Conservation (phyloP, 2,329 filamentous ascomycete species). For the Ophiosphaerella narmari region DNA sequence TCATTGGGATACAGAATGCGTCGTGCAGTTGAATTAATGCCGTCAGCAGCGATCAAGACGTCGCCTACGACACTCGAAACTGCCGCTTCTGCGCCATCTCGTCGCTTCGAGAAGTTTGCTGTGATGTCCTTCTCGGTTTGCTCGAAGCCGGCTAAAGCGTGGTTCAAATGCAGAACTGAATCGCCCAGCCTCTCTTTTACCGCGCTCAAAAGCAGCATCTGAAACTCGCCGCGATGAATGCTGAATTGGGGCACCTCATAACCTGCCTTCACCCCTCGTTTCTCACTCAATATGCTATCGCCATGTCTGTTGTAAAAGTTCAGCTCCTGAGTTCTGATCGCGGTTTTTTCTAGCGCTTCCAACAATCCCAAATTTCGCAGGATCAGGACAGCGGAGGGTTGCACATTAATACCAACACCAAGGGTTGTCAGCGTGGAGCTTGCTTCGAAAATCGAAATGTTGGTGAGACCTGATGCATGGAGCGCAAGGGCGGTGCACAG, state of each 20-base stretch:
- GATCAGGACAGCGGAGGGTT: constrained; percentile 53
- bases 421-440: constrained; percentile 49
- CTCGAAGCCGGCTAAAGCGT: constrained; percentile 44
- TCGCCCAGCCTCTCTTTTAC: constrained; percentile 49
- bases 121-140: constrained; percentile 46
- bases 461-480: constrained; percentile 67
- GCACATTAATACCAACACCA: constrained; percentile 55
- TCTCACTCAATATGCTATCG: constrained; percentile 50
- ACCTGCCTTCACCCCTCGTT: constrained; percentile 48
- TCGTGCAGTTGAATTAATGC: constrained; percentile 52
- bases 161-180: constrained; percentile 47
- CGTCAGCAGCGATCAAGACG: constrained; percentile 50
- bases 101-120: constrained; percentile 42
- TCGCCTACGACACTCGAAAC: constrained; percentile 39
- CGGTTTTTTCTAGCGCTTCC: constrained; percentile 47
- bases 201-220: constrained; percentile 51
- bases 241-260: constrained; percentile 53
- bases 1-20: constrained; percentile 50
- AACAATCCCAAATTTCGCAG: constrained; percentile 51
- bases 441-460: constrained; percentile 52
- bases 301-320: constrained; percentile 54
- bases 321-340: constrained; percentile 50
- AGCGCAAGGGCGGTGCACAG: constrained; percentile 71
- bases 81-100: constrained; percentile 30
- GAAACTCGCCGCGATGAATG: constrained; percentile 54